Evolutionary conservation across 805 yeast species (phyloP).

Genomic region (Starmerella floricola): DNA sequence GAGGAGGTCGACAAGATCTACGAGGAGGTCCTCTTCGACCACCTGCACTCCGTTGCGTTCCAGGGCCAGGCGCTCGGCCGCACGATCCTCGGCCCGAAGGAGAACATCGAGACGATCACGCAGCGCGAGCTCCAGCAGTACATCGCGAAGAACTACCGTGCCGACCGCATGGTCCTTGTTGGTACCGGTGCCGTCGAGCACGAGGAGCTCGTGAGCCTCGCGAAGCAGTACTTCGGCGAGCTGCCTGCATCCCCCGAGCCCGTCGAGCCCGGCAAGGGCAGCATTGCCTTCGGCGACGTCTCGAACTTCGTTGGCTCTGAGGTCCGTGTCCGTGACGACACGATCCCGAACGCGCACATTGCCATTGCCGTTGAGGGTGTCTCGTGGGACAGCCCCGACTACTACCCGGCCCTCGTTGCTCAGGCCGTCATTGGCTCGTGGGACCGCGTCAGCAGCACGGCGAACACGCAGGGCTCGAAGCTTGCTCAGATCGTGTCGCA

Average conservation of each 20-base stretch:
- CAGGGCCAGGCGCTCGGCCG: slow-evolving; percentile 88
- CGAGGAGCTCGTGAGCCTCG: slow-evolving; percentile 63
- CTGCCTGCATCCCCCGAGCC: slow-evolving; percentile 38
- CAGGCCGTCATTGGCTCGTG: slow-evolving; percentile 95
- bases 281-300: slow-evolving; percentile 49
- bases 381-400: slow-evolving; percentile 92
- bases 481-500: slow-evolving; percentile 54
- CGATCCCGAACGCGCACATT: slow-evolving; percentile 78
- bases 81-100: slow-evolving; percentile 90
- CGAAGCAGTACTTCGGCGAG: slow-evolving; percentile 53
- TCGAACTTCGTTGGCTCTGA: slow-evolving; percentile 83
- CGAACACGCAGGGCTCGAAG: slow-evolving; percentile 74
- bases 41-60: slow-evolving; percentile 84
- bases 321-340: slow-evolving; percentile 65
- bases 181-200: slow-evolving; percentile 91
- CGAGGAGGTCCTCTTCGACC: slow-evolving; percentile 96
- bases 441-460: slow-evolving; percentile 86
- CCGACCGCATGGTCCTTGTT: slow-evolving; percentile 95
- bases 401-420: slow-evolving; percentile 87
- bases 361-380: slow-evolving; percentile 97
- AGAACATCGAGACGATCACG: slow-evolving; percentile 69
- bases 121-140: slow-evolving; percentile 66
- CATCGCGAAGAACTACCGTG: slow-evolving; percentile 76
- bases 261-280: slow-evolving; percentile 54
- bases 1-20: slow-evolving; percentile 98